Conservation (phyloP, 2,329 filamentous ascomycete genomes). For the Cylindrodendrum hubeiense region DNA sequence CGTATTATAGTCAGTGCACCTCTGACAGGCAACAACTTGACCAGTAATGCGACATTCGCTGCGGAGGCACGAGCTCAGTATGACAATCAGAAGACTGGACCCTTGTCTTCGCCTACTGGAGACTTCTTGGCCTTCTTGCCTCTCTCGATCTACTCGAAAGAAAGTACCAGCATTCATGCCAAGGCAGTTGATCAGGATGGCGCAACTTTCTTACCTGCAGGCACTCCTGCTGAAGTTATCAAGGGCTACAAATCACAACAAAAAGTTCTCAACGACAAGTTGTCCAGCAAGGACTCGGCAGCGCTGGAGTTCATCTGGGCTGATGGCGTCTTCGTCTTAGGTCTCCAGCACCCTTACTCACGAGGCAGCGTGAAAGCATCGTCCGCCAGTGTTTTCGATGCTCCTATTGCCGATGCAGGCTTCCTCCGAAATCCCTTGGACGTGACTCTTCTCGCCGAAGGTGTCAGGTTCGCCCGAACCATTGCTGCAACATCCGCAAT, state of each 20-base stretch:
- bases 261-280: conserved; percentile 27
- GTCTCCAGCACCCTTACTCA: conserved; percentile 40
- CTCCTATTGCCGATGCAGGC: conserved; percentile 29
- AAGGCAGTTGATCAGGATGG: conserved; percentile 23
- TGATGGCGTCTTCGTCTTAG: conserved; percentile 27
- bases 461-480: conserved; percentile 32
- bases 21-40: conserved; percentile 16
- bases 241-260: conserved; percentile 35
- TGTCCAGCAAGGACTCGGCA: conserved; percentile 25
- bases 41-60: conserved; percentile 32
- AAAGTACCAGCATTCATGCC: conserved; percentile 19
- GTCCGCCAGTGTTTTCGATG: conserved; percentile 33
- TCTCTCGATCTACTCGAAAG: conserved; percentile 25
- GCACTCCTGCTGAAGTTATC: conserved; percentile 24
- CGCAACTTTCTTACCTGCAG: conserved; percentile 22
- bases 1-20: conserved; percentile 25
- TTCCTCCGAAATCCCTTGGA: conserved; percentile 37
- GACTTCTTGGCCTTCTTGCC: conserved; percentile 36
- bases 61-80: conserved; percentile 28
- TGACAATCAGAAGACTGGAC: conserved; percentile 22
- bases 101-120: conserved; percentile 26
- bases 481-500: conserved; percentile 20
- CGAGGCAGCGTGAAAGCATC: conserved; percentile 36
- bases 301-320: conserved; percentile 36
- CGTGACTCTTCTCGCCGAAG: conserved; percentile 20